phyloP scores from a whole-genome alignment of 345 rosid species.

The Populus euphratica region DNA sequence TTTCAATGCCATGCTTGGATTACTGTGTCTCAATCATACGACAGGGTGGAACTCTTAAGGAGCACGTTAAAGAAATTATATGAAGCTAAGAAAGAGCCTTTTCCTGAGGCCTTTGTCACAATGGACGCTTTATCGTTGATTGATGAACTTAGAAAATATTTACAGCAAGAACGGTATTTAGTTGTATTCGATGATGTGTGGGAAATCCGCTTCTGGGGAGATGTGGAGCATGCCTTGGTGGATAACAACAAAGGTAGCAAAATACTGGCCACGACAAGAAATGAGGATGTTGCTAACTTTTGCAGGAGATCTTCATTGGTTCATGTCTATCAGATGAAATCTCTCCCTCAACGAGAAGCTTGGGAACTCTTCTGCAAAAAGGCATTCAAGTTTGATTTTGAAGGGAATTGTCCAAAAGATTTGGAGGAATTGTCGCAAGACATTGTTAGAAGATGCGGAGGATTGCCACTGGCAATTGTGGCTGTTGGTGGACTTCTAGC shows the following conservation, averaged over 20 bases:
- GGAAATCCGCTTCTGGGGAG: slow-evolving; percentile 32
- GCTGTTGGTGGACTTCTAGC: too few relatives aligned
- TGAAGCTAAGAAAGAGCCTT: slow-evolving; percentile 16
- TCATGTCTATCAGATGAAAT: too few relatives aligned
- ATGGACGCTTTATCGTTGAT: slow-evolving; percentile 6
- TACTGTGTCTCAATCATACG: too few relatives aligned
- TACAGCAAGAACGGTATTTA: slow-evolving; percentile 30
- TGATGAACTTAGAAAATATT: slow-evolving; percentile 17
- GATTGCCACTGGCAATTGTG: too few relatives aligned
- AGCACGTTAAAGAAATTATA: slow-evolving; percentile 26
- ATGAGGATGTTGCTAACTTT: slow-evolving; percentile 15
- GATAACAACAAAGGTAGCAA: slow-evolving; percentile 27
- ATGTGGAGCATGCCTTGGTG: slow-evolving; percentile 32
- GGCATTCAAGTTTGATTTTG: too few relatives aligned
- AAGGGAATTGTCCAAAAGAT: too few relatives aligned
- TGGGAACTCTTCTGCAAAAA: too few relatives aligned
- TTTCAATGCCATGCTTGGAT: too few relatives aligned
- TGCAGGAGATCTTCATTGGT: too few relatives aligned
- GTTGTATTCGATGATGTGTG: slow-evolving; percentile 36
- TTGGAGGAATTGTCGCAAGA: too few relatives aligned
- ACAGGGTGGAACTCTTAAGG: slow-evolving; percentile 19
- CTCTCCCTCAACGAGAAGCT: too few relatives aligned
- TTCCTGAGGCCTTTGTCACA: slow-evolving; percentile 25
- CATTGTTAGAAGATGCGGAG: too few relatives aligned
- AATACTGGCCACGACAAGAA: slow-evolving; percentile 36